Conservation (phyloP, 2,329 filamentous ascomycete species). For the Colletotrichum theobromicola region DNA sequence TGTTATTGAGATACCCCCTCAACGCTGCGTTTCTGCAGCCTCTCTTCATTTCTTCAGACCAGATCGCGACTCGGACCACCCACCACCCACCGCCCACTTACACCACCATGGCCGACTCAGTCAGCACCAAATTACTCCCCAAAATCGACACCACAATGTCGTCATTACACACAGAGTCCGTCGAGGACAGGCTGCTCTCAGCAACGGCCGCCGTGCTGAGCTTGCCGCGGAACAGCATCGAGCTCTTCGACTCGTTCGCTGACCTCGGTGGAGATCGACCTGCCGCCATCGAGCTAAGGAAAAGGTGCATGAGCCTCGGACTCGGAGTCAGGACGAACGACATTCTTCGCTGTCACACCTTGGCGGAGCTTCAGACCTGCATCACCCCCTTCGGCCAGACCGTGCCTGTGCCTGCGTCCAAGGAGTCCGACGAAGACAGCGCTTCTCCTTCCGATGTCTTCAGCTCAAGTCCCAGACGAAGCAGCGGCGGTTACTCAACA, state of each 20-base stretch:
- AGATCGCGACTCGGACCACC: slow-evolving; percentile 5
- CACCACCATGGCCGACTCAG: slow-evolving; percentile 13
- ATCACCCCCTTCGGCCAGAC: slow-evolving; percentile 31
- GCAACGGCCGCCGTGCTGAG: slow-evolving; percentile 42
- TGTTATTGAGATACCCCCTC: slow-evolving; percentile 21
- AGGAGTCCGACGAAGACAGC: slow-evolving; percentile 17
- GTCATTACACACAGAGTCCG: slow-evolving; percentile 18
- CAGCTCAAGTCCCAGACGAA: slow-evolving; percentile 18
- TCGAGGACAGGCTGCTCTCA: slow-evolving; percentile 35
- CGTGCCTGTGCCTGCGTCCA: not conserved
- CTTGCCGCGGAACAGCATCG: slow-evolving; percentile 34
- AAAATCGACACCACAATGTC: slow-evolving; percentile 27
- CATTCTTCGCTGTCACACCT: slow-evolving; percentile 46
- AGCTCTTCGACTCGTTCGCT: slow-evolving; percentile 46
- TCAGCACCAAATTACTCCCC: slow-evolving; percentile 20
- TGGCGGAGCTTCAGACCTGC: slow-evolving; percentile 50
- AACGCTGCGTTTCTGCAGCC: slow-evolving; percentile 1
- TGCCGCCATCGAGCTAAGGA: slow-evolving; percentile 36
- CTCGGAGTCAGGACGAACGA: slow-evolving; percentile 41
- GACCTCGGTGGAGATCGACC: slow-evolving; percentile 47
- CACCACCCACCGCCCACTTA: not conserved
- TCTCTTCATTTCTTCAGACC: slow-evolving; percentile 9
- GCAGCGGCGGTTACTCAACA: slow-evolving; percentile 14
- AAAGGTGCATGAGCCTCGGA: slow-evolving; percentile 39
- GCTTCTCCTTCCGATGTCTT: slow-evolving; percentile 22